Conservation (phyloP, 139 green algal genomes). For the Tetradesmus obliquus region DNA sequence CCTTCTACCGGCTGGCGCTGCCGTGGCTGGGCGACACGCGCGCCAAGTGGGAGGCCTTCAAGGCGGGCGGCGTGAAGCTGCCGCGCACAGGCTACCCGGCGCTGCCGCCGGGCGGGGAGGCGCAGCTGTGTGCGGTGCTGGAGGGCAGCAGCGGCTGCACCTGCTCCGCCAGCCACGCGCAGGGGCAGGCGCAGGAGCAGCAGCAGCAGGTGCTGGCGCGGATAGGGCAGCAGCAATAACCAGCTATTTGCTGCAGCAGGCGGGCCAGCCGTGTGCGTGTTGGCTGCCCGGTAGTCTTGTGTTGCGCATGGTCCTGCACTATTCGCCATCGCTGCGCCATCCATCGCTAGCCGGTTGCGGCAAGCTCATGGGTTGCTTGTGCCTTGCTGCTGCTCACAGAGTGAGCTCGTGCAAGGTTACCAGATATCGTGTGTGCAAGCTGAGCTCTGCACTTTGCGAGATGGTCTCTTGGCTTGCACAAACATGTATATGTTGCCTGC, state of each 20-base stretch:
- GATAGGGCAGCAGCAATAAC: neutral
- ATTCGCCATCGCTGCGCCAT: too few relatives aligned
- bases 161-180: neutral
- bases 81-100: conserved; percentile 36
- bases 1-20: conserved; percentile 57
- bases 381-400: too few relatives aligned
- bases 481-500: neutral
- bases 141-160: neutral
- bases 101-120: neutral
- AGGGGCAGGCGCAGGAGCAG: neutral
- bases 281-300: too few relatives aligned
- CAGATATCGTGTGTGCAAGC: too few relatives aligned
- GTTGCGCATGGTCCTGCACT: too few relatives aligned
- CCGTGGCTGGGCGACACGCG: conserved; percentile 59
- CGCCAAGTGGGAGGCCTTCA: conserved; percentile 57
- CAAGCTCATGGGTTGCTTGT: too few relatives aligned
- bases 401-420: too few relatives aligned
- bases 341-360: too few relatives aligned
- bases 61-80: conserved; percentile 55
- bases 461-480: neutral
- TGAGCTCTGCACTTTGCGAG: neutral
- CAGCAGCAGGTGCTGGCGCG: neutral
- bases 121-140: neutral
- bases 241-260: neutral
- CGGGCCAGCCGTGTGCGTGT: too few relatives aligned